Conservation (phyloP, 495 filamentous ascomycete species). For the Gamarada debralockiae region DNA sequence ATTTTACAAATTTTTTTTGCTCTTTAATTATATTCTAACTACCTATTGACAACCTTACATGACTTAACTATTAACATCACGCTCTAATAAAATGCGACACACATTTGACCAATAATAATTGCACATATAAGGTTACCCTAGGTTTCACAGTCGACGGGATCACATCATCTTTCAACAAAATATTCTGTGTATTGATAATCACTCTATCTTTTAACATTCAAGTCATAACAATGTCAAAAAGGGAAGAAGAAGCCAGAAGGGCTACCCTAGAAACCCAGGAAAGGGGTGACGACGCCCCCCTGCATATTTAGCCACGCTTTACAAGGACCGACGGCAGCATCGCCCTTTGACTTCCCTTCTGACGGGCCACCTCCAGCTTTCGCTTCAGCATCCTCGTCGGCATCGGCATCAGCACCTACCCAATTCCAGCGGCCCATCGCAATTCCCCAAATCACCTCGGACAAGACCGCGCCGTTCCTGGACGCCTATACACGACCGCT, state of each 20-base stretch:
- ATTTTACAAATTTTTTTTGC: too few species aligned
- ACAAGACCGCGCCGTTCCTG: constrained; percentile 24
- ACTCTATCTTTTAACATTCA: too few species aligned
- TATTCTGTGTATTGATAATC: too few species aligned
- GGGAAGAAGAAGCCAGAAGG: constrained; percentile 15
- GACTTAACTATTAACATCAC: too few species aligned
- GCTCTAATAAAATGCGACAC: too few species aligned
- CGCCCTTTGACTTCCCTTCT: constrained; percentile 30
- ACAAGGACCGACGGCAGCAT: constrained; percentile 16
- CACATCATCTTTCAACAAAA: too few species aligned
- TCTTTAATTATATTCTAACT: too few species aligned
- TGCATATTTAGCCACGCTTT: neutral
- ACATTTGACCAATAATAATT: too few species aligned
- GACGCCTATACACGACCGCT: constrained; percentile 22
- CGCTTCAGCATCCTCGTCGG: constrained; percentile 2
- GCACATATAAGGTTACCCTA: too few species aligned
- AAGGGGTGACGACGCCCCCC: neutral
- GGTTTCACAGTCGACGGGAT: too few species aligned
- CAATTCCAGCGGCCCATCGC: constrained; percentile 22
- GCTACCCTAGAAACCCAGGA: constrained; percentile 18
- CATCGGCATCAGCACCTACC: neutral
- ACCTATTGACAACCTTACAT: too few species aligned
- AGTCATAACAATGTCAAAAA: constrained; percentile 6
- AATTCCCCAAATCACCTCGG: constrained; percentile 26
- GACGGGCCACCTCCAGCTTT: constrained; percentile 10